Evolutionary conservation across 441 rosid genomes (phyloP), one percentile per base, ranked within the genome.

Genomic region (Erodium chrysanthum): DNA sequence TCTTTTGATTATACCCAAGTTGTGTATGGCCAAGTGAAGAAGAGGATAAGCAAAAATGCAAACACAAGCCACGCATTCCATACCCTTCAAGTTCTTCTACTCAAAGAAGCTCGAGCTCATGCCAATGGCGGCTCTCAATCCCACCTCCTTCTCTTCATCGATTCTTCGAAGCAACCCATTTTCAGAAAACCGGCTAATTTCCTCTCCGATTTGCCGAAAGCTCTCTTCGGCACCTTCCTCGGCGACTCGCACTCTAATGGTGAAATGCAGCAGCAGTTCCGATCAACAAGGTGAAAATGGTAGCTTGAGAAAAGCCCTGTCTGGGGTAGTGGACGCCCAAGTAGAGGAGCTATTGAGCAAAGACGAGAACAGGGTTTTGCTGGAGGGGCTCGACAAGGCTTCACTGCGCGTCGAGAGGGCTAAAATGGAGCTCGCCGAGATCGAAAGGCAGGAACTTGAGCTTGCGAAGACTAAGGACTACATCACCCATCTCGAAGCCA

Each of bases 391-490:
- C 72, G 91, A 85, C 66, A 81, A 76, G 68, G 96, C 97, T 22
- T 85, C 91, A n/a, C 60, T 64, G 77, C 85, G 95, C 65, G 96
- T 92, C 44, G 92, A 92, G 40, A 70, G 65, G 66, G 98, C 96
- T 21, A 85, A 76, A 81, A 73, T 72, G 68, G 83, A 83, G 67
- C 90, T 93, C 33, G 85, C 79, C 2, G 95, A 88, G 82, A 90
- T 93, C 68, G 86, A 85, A 82, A 83, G 82, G 68, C 91, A 85
- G 78, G 86, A 87, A 35, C 70, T 80, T 60, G 92, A 88, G 72
- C 88, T 90, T 29, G 78, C 73, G 62, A 72, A 73, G 74, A 22
- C 81, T 67, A 81, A 81, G 73, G 79, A 77, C 72, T 83, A 88
- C 71, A 71, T 90, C 68, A 78, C 79, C 64, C 73, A 85, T 75